These are phyloP conservation scores for Backusella tuberculispora DNA, from an alignment of 192 early-diverging fungal genomes.

Conservation along the genomic window DNA sequence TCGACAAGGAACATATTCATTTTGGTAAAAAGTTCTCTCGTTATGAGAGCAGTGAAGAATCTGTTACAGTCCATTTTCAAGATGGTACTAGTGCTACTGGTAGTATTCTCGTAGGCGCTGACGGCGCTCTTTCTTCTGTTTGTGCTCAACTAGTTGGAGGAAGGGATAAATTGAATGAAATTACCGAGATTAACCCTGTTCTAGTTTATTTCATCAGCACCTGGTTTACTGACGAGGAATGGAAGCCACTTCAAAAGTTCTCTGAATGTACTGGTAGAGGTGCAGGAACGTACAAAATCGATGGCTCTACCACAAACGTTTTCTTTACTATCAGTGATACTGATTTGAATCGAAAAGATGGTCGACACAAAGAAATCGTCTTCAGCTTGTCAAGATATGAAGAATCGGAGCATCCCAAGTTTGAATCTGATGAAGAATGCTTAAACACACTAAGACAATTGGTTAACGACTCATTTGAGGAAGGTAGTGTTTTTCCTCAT, in stretches of 20 bases:
- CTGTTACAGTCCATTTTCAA: constrained; percentile 22
- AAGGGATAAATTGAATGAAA: background rate
- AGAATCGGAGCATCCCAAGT: background rate
- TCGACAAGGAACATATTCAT: constrained; percentile 4
- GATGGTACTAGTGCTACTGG: constrained; percentile 31
- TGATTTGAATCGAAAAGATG: background rate
- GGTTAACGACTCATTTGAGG: background rate
- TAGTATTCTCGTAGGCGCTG: constrained; percentile 39
- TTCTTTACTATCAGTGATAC: background rate
- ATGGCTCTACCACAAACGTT: background rate
- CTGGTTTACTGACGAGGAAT: constrained; percentile 22
- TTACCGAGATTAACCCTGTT: background rate
- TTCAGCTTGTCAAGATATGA: background rate
- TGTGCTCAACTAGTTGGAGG: constrained; percentile 26
- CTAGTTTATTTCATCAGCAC: background rate
- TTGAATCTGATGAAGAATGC: background rate
- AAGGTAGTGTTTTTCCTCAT: background rate
- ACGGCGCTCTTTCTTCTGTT: constrained; percentile 38
- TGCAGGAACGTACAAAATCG: background rate
- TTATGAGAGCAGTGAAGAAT: constrained; percentile 17
- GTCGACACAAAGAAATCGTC: background rate
- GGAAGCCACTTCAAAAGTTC: background rate
- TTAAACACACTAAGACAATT: background rate
- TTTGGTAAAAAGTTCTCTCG: constrained; percentile 27
- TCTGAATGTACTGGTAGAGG: background rate